These are phyloP conservation scores for Lentinula sp. DNA, from an alignment of 768 basidiomycete species.

Conservation along the genomic window DNA sequence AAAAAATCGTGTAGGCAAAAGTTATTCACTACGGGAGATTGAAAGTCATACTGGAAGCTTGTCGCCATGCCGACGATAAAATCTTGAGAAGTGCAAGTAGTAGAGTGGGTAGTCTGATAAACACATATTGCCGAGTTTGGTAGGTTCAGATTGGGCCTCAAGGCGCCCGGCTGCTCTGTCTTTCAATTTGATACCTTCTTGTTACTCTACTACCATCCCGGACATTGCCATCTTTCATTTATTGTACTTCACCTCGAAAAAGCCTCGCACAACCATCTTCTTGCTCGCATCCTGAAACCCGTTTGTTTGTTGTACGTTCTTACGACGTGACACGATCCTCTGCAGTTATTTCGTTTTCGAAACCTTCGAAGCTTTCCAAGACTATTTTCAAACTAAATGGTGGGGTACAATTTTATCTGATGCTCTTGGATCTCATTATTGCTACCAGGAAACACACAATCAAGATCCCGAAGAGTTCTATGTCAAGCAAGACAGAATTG, in stretches of 20 bases:
- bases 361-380: not conserved
- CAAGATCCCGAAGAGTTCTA: conserved; percentile 97
- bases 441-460: conserved; percentile 51
- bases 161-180: not conserved
- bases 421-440: conserved; percentile 19
- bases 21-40: too few species aligned
- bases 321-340: conserved; percentile 4
- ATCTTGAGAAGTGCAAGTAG: too few species aligned
- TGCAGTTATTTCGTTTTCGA: not conserved
- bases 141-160: conserved; percentile 7
- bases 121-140: not conserved
- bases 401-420: not conserved
- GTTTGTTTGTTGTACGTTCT: not conserved
- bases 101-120: not conserved
- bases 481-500: conserved; percentile 96
- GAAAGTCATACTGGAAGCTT: too few species aligned
- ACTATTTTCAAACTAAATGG: not conserved
- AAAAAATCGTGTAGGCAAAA: too few species aligned
- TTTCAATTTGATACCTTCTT: conserved; percentile 3
- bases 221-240: conserved; percentile 2
- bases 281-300: not conserved
- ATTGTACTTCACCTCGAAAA: not conserved
- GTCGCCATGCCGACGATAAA: too few species aligned
- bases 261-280: not conserved
- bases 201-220: conserved; percentile 10